A percentile compares a stretch with the other conserved stretches of the same genome.
Conservation (phyloP, 2,329 filamentous ascomycete species). For the Cladophialophora exuberans region DNA sequence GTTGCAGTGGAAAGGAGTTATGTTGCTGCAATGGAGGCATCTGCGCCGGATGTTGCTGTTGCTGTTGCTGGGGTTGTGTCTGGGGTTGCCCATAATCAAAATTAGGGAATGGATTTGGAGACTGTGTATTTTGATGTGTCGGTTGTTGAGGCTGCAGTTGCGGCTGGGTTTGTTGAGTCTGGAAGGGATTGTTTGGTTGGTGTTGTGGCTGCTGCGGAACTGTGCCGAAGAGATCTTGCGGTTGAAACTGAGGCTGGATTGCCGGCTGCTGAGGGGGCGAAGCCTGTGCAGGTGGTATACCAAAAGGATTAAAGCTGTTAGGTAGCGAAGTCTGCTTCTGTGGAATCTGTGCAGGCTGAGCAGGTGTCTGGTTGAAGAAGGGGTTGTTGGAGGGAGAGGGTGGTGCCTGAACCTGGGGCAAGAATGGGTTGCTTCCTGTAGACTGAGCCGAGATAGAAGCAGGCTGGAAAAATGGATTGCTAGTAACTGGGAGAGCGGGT, state of each 20-base stretch:
- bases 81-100: constrained; percentile 29
- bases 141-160: constrained; percentile 27
- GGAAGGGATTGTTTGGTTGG: constrained; percentile 27
- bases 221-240: constrained; percentile 20
- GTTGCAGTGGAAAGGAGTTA: background rate
- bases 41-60: constrained; percentile 15
- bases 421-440: constrained; percentile 33
- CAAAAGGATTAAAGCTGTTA: constrained; percentile 32
- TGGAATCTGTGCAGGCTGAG: constrained; percentile 26
- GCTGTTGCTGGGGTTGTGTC: constrained; percentile 16
- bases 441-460: constrained; percentile 27
- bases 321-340: constrained; percentile 24
- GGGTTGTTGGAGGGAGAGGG: constrained; percentile 29
- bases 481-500: constrained; percentile 25
- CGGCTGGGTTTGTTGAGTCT: constrained; percentile 16
- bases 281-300: constrained; percentile 27
- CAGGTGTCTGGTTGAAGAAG: constrained; percentile 26
- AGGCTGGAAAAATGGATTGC: constrained; percentile 51
- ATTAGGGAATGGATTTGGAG: constrained; percentile 17
- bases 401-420: constrained; percentile 22
- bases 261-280: constrained; percentile 15
- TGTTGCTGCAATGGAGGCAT: constrained; percentile 17
- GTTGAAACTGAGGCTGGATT: constrained; percentile 27
- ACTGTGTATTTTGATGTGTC: constrained; percentile 3
- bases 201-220: constrained; percentile 27